Evolutionary conservation across 805 yeast genomes (phyloP).

Genomic region (Ogataea glucozyma): DNA sequence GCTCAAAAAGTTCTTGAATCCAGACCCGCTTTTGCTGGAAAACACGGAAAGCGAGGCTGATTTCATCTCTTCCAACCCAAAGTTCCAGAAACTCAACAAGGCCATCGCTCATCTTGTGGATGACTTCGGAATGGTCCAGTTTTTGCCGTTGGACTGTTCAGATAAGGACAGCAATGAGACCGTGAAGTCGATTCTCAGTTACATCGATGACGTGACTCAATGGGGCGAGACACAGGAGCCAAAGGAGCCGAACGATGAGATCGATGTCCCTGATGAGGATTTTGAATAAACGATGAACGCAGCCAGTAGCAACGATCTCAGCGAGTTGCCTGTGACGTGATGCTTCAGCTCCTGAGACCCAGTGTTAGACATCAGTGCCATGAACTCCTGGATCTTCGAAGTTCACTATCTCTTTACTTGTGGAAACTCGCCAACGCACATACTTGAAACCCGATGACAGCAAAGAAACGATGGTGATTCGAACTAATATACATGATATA

Average conservation of each 20-base stretch:
- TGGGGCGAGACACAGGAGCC: slow-evolving; percentile 98
- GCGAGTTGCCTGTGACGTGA: neutral
- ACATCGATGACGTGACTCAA: slow-evolving; percentile 95
- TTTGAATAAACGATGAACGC: slow-evolving; percentile 14
- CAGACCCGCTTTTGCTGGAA: slow-evolving; percentile 79
- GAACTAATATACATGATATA: slow-evolving; percentile 6
- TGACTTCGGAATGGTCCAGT: slow-evolving; percentile 99
- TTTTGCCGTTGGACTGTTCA: slow-evolving; percentile 77
- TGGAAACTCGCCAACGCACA: too few relatives aligned
- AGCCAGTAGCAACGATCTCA: too few relatives aligned
- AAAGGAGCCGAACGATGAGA: slow-evolving; percentile 85
- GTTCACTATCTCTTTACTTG: too few relatives aligned
- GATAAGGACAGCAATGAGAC: slow-evolving; percentile 64
- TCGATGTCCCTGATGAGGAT: slow-evolving; percentile 61
- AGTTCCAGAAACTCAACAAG: slow-evolving; percentile 69
- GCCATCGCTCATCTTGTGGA: slow-evolving; percentile 89
- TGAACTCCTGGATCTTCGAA: too few relatives aligned
- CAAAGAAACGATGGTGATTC: too few relatives aligned
- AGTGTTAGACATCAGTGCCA: too few relatives aligned
- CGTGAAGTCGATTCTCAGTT: slow-evolving; percentile 79
- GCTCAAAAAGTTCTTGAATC: slow-evolving; percentile 81
- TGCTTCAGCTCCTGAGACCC: too few relatives aligned
- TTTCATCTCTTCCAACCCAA: slow-evolving; percentile 43
- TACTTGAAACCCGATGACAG: too few relatives aligned
- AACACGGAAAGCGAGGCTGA: slow-evolving; percentile 38